Base-by-base conservation (phyloP, 345 rosid genomes). In the Nephelium lappaceum region DNA sequence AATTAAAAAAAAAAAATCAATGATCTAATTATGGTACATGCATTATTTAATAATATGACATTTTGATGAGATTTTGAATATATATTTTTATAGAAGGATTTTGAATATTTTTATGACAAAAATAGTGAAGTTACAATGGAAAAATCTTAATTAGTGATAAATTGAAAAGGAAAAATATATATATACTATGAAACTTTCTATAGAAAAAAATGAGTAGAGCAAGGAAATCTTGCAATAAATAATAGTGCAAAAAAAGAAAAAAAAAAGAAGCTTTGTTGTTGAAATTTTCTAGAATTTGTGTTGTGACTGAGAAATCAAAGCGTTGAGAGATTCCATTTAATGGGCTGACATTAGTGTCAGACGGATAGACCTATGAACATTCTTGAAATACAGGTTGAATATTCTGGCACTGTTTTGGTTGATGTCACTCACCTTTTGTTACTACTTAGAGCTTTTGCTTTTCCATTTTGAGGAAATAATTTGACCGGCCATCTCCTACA, bases 1-100 rank as follows among this genome's bases (percentile, higher is more conserved):
- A 45, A 11, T 45, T 45, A 60, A 71, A 71, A 14, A 5, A 45
- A 38, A 38, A 47, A 72, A 38, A 67, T 21, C 76, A 73, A 55
- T 39, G 2, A 63, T 73, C 36, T 39, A 3, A 38, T 60, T 73
- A 73, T 11, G 55, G 76, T 21, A 60, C n/a, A n/a, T n/a, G n/a
- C 16, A 39, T 18, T 51, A 24, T 31, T 31, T 31, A 31, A 31
- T 31, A 2, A 27, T 2, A 27, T 27, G 2, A 27, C 1, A 27
- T 27, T 27, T 27, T 27, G 31, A 2, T 4, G 36, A 31, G 36
- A 31, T 31, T 1, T 31, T 31, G n/a, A n/a, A n/a, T n/a, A n/a
- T n/a, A n/a, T n/a, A n/a, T n/a, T n/a, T n/a, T n/a, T n/a, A n/a
- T n/a, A n/a, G n/a, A n/a, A n/a, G n/a, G n/a, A n/a, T n/a, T n/a